Percentiles rank a stretch among this genome's conserved stretches.
Evolutionary conservation across 176 grass and related monocot species (phyloP).

Genomic region (Echinochloa phyllopogon): DNA sequence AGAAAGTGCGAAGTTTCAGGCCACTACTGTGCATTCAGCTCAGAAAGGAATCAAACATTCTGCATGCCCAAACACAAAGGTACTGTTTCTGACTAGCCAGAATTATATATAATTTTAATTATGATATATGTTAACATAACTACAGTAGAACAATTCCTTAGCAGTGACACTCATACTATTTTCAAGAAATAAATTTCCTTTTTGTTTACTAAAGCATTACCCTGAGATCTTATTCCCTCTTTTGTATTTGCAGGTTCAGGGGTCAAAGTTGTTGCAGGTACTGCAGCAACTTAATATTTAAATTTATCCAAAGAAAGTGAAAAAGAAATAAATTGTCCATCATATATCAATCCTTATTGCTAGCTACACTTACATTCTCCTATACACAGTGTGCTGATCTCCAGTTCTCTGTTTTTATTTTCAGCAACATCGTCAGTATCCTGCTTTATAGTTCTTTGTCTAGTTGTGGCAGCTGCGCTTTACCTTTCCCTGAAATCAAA

Average conservation of each 20-base stretch:
- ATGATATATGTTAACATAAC: too few relatives aligned
- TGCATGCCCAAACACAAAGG: background rate
- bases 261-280: slow-evolving; percentile 49
- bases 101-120: background rate
- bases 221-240: background rate
- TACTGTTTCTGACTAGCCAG: background rate
- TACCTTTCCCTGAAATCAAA: slow-evolving; percentile 36
- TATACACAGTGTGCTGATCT: background rate
- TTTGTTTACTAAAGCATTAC: background rate
- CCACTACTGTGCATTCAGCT: background rate
- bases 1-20: background rate
- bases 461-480: background rate
- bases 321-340: background rate
- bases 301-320: background rate
- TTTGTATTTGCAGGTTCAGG: slow-evolving; percentile 48
- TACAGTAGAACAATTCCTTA: too few relatives aligned
- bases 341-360: background rate
- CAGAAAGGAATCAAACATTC: background rate
- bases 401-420: background rate
- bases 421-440: slow-evolving; percentile 22
- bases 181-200: background rate
- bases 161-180: too few relatives aligned
- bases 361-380: too few relatives aligned
- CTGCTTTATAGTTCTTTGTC: background rate
- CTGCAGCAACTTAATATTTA: background rate